phyloP scores from a whole-genome alignment of 257 asterid genomes.

The Primulina huaijiensis region DNA sequence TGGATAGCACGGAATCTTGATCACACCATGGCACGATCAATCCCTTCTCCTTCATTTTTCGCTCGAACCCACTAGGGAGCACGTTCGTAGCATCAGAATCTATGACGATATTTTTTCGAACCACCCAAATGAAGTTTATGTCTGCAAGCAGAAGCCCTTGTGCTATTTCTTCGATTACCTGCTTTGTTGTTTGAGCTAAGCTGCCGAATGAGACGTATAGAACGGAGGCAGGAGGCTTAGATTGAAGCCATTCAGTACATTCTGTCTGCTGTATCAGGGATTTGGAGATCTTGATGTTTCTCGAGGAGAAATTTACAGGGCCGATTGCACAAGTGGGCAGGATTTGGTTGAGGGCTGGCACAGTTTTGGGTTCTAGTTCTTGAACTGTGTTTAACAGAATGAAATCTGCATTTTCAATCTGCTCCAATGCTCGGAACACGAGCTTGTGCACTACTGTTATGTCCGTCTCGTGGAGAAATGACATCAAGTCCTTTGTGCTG shows the following conservation, averaged over 20 bases:
- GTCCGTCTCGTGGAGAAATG: constrained; percentile 36
- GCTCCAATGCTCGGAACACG: constrained; percentile 35
- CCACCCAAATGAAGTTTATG: constrained; percentile 46
- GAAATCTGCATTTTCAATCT: constrained; percentile 40
- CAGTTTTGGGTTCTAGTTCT: constrained; percentile 36
- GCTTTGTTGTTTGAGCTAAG: constrained; percentile 17
- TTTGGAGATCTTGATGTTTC: not conserved
- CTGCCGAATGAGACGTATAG: constrained; percentile 48
- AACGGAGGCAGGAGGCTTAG: constrained; percentile 34
- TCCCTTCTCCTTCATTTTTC: constrained; percentile 32
- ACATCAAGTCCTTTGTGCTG: constrained; percentile 32
- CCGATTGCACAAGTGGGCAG: constrained; percentile 31
- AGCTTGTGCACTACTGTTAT: constrained; percentile 35
- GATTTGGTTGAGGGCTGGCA: constrained; percentile 28
- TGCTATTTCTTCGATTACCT: constrained; percentile 32
- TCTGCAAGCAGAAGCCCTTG: constrained; percentile 39
- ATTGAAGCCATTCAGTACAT: constrained; percentile 35
- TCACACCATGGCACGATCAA: constrained; percentile 65
- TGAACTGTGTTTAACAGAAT: constrained; percentile 41
- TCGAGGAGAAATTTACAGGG: constrained; percentile 9
- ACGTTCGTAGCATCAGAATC: constrained; percentile 23
- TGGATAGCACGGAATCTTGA: constrained; percentile 43
- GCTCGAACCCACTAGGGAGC: constrained; percentile 45
- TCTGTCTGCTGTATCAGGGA: constrained; percentile 32
- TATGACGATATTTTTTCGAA: constrained; percentile 35